Base-by-base conservation (phyloP, 176 grass and related monocot species). In the Chloris gayana region DNA sequence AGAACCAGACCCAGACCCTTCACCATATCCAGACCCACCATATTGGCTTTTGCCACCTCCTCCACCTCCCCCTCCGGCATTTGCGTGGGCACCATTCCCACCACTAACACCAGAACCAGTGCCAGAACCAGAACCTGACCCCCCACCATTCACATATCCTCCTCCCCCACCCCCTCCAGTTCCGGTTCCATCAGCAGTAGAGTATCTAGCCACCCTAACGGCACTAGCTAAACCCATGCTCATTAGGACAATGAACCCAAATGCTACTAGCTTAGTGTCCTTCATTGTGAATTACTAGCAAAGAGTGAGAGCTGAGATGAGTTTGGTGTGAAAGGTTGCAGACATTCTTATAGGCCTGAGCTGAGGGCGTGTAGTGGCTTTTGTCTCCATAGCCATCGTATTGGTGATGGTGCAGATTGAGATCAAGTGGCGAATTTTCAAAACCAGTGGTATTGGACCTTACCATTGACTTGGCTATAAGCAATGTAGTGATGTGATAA, bases 161-260 rank as follows among this genome's bases (percentile, higher is more conserved):
- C 77, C 77, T 3, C 84, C 84, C 0, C 46, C 41, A 0, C 81
- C 86, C 0, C 19, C 51, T 51, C 81, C 86, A 0, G 75, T 68
- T 19, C 81, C 81, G 0, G 19, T 42, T 24, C 86, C 86, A 14
- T 79, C 62, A 9, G 86, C 17, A 61, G 39, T 69, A 1, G 80
- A 68, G 68, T 78, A 83, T 67, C 86, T 88, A 32, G n/a, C 46
- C 38, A 88, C 74, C 50, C 86, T 72, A 14, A 35, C 50, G 5
- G 81, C 80, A 67, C 18, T 84, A 1, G 69, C 61, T 84, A 88
- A 60, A 3, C 61, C 81, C 13, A 84, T 41, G 75, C 86, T 74
- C 9, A 88, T 61, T 19, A 88, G 81, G 19, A 88, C 75, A 51
- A 88, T 37, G 17, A 88, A 78, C 7, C 60, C 70, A 14, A 84